A percentile compares a stretch with the other conserved stretches of the same genome.
Evolutionary conservation across 345 rosid species (phyloP).

Genomic region (Brassica carinata): DNA sequence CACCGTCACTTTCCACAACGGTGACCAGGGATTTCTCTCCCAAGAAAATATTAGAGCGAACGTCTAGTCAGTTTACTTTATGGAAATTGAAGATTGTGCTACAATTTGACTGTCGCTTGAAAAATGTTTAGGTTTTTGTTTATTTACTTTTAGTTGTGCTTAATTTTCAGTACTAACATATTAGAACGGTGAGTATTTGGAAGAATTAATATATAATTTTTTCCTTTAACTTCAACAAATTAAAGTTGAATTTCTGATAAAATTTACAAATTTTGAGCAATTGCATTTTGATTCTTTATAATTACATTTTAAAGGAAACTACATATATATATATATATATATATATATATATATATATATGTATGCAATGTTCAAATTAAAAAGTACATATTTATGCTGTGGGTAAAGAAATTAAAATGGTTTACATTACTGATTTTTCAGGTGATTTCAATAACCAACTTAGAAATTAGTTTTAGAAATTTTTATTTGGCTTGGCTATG

Average conservation of each 20-base stretch:
- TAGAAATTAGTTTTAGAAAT: background rate
- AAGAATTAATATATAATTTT: background rate
- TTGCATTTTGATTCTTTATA: background rate
- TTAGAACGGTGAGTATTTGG: background rate
- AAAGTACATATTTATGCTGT: no score
- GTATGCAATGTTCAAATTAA: no score
- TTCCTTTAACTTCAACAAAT: background rate
- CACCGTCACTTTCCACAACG: conserved; percentile 28
- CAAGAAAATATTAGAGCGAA: conserved; percentile 18
- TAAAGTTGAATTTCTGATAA: background rate
- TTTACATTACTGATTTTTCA: background rate
- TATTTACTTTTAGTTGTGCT: background rate
- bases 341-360: no score
- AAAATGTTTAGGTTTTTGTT: background rate
- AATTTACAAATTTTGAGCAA: background rate
- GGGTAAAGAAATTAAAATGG: background rate
- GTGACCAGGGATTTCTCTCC: conserved; percentile 15
- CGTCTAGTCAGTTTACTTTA: background rate
- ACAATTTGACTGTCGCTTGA: background rate
- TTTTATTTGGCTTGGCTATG: no score
- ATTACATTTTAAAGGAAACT: background rate
- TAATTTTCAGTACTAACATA: background rate
- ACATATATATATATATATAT: no score
- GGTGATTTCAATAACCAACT: background rate
- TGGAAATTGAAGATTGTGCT: background rate